Base-by-base conservation (phyloP, 305 asterid species). In the Ajuga reptans region DNA sequence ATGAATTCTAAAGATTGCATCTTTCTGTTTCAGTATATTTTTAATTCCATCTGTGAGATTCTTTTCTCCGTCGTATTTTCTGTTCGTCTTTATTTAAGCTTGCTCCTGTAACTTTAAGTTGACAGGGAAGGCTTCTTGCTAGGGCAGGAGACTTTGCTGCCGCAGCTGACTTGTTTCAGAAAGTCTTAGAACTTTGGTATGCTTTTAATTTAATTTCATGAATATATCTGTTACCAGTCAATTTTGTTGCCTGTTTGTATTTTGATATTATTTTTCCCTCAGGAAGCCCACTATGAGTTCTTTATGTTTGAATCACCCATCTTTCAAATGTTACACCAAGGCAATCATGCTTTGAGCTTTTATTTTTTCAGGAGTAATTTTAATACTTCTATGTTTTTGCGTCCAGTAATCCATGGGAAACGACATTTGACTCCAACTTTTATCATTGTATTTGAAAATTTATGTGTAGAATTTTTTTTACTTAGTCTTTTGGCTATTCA, bases 41-140 rank as follows among this genome's bases (percentile, higher is more conserved):
- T 46, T 59, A 34, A 36, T 54, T 65, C 47, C 24, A 6, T 53
- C 53, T 29, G 60, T 49, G 62, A 52, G 14, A 17, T 53, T 60
- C 50, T 74, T 12, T 39, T 45, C 14, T 70, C 39, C 24, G 42
- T 60, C n/a, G 42, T 68, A 46, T 68, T 64, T 43, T 63, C 33
- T 31, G 3, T 69, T 64, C 68, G 63, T 71, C 71, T 78, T 53
- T 70, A 45, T 79, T 77, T 84, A 81, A 86, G 84, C 78, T 73
- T 86, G 89, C 78, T 73, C 81, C 82, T 84, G 85, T 84, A 84
- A 85, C 88, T 89, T 77, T 84, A 93, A 93, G 96, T 93, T 89
- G 92, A 93, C 97, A 94, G 99, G 98, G 98, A 79, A 86, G 86
- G 83, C 95, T 94, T 84, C 96, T 87, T 80, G 98, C 98, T 65